Evolutionary conservation across 106 monocot genomes (phyloP).

Genomic region (Amphibolis antarctica): DNA sequence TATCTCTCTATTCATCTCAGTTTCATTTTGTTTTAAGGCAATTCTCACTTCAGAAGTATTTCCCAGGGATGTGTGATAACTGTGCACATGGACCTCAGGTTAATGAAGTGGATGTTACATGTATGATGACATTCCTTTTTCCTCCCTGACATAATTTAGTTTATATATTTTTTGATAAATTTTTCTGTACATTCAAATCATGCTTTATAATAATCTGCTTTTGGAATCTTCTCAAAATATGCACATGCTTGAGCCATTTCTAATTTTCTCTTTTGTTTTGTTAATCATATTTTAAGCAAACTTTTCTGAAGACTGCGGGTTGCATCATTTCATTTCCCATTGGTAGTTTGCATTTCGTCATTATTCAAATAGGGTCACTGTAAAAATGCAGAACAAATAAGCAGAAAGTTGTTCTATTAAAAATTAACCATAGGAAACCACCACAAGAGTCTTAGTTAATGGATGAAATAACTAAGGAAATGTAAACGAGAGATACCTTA

Average conservation of each 20-base stretch:
- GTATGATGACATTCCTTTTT: slow-evolving; percentile 37
- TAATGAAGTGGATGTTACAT: slow-evolving; percentile 61
- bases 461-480: too few relatives aligned
- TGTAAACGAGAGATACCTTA: too few relatives aligned
- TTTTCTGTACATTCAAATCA: neutral
- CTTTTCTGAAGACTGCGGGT: too few relatives aligned
- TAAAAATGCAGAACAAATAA: too few relatives aligned
- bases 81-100: slow-evolving; percentile 63
- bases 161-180: neutral
- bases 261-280: too few relatives aligned
- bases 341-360: too few relatives aligned
- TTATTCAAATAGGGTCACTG: too few relatives aligned
- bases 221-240: neutral
- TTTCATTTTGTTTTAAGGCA: neutral
- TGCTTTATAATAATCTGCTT: neutral
- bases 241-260: neutral
- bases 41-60: slow-evolving; percentile 4
- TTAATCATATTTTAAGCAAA: too few relatives aligned
- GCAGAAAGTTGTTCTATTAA: too few relatives aligned
- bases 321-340: too few relatives aligned
- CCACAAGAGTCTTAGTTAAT: too few relatives aligned
- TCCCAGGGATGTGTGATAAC: slow-evolving; percentile 96
- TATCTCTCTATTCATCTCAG: neutral
- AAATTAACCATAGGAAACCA: too few relatives aligned
- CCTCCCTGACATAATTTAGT: neutral